Percentiles rank a stretch among this genome's conserved stretches.
Conservation (phyloP, 805 yeast species). For the Wickerhamomyces silvicola region DNA sequence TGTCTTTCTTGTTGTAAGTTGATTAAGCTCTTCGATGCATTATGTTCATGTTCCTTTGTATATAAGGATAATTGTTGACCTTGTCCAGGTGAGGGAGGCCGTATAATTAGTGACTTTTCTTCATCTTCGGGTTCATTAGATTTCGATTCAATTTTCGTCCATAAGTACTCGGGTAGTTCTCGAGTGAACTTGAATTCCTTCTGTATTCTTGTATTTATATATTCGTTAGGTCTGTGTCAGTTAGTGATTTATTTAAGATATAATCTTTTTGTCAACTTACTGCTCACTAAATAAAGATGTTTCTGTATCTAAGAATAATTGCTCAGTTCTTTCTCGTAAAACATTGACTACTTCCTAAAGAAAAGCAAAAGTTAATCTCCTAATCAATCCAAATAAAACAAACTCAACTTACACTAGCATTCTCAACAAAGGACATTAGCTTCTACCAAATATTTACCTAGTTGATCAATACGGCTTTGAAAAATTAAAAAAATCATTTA, state of each 20-base stretch:
- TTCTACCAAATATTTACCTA: too few relatives aligned
- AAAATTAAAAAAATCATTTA: too few relatives aligned
- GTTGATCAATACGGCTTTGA: too few relatives aligned
- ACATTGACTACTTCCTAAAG: conserved; percentile 10
- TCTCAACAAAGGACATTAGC: conserved; percentile 7
- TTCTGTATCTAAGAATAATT: conserved; percentile 6
- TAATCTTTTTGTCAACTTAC: neutral
- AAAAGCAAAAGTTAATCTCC: neutral
- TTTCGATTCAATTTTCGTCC: conserved; percentile 18
- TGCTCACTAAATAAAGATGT: conserved; percentile 3
- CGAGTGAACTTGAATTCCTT: conserved; percentile 23
- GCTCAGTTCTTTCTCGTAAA: conserved; percentile 8
- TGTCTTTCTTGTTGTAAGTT: conserved; percentile 8
- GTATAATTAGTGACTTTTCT: conserved; percentile 4
- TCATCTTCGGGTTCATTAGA: conserved; percentile 3
- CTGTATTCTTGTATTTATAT: conserved; percentile 22
- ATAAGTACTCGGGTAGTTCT: conserved; percentile 24
- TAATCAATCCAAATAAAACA: neutral
- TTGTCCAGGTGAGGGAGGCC: conserved; percentile 1
- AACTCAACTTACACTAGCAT: conserved; percentile 7
- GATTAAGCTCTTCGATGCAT: conserved; percentile 10
- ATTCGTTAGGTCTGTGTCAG: conserved; percentile 19
- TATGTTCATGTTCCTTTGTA: conserved; percentile 5
- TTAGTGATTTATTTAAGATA: neutral
- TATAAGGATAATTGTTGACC: conserved; percentile 5